Evolutionary conservation across 768 basidiomycete species (phyloP).

Genomic region (Boletus insuetus): DNA sequence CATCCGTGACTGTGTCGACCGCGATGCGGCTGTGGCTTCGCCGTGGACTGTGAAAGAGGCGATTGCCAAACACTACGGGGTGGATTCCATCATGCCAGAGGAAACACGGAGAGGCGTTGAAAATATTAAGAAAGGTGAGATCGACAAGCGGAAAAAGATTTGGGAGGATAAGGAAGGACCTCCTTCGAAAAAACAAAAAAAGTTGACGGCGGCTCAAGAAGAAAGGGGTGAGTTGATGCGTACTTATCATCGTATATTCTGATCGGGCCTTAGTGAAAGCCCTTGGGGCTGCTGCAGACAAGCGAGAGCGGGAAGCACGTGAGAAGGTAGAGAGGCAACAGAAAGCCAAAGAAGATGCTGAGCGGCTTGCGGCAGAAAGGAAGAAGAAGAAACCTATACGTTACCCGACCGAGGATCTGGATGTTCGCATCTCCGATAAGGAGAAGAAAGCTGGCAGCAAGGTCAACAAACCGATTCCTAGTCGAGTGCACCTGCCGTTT

Average conservation of each 20-base stretch:
- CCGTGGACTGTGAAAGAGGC: conserved; percentile 93
- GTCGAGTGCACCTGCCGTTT: conserved; percentile 63
- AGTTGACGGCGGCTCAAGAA: conserved; percentile 68
- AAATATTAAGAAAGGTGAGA: conserved; percentile 79
- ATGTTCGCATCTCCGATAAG: conserved; percentile 74
- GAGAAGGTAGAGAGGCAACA: conserved; percentile 68
- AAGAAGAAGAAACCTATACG: conserved; percentile 89
- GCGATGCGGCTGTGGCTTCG: conserved; percentile 87
- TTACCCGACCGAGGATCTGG: conserved; percentile 91
- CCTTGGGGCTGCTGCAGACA: conserved; percentile 46
- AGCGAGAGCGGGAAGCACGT: conserved; percentile 65
- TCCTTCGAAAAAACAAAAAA: conserved; percentile 79
- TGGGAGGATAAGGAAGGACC: conserved; percentile 88
- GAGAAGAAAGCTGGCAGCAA: conserved; percentile 79
- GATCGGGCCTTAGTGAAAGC: conserved; percentile 24
- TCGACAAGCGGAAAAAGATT: conserved; percentile 89
- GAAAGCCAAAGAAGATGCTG: conserved; percentile 66
- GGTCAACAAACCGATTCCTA: conserved; percentile 64
- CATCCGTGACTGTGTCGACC: conserved; percentile 92
- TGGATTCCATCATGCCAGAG: conserved; percentile 83
- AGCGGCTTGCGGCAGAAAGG: conserved; percentile 69
- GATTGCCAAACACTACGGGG: conserved; percentile 82
- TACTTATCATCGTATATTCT: conserved; percentile 4
- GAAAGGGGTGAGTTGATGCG: conserved; percentile 55
- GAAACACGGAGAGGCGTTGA: conserved; percentile 78